Evolutionary conservation across 2,329 filamentous ascomycete species (phyloP).

Genomic region (Paracoccidioides brasiliensis): DNA sequence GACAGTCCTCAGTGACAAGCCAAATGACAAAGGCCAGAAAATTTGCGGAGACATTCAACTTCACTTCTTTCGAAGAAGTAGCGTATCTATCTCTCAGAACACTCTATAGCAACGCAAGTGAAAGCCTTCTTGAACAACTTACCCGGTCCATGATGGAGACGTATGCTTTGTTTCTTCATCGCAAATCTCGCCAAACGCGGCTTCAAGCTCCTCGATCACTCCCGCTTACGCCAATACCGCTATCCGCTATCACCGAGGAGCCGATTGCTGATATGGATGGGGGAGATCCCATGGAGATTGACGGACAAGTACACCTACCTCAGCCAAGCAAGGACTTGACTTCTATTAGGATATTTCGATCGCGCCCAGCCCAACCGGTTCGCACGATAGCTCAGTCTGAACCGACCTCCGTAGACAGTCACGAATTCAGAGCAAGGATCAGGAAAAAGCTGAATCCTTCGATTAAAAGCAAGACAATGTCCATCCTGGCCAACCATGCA

Average conservation of each 20-base stretch:
- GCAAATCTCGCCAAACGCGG: background rate
- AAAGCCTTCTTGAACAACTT: background rate
- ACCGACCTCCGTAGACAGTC: background rate
- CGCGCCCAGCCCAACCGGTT: background rate
- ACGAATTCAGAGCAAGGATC: background rate
- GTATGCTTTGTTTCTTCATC: background rate
- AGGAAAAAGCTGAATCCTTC: background rate
- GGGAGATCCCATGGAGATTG: background rate
- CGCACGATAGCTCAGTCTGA: background rate
- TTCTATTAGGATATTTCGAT: background rate
- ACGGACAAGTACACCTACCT: background rate
- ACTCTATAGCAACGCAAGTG: background rate
- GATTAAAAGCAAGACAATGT: background rate
- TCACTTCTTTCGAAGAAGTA: background rate
- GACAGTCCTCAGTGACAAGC: background rate
- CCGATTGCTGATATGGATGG: background rate
- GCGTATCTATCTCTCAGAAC: background rate
- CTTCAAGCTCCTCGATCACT: background rate
- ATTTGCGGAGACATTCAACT: background rate
- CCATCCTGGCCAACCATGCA: background rate
- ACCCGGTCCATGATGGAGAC: background rate
- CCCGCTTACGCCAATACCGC: background rate
- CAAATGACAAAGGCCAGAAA: background rate
- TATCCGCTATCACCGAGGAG: background rate
- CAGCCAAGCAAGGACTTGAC: background rate